Conservation (phyloP, 2,329 filamentous ascomycete genomes). For the Pyrenophora graminea region DNA sequence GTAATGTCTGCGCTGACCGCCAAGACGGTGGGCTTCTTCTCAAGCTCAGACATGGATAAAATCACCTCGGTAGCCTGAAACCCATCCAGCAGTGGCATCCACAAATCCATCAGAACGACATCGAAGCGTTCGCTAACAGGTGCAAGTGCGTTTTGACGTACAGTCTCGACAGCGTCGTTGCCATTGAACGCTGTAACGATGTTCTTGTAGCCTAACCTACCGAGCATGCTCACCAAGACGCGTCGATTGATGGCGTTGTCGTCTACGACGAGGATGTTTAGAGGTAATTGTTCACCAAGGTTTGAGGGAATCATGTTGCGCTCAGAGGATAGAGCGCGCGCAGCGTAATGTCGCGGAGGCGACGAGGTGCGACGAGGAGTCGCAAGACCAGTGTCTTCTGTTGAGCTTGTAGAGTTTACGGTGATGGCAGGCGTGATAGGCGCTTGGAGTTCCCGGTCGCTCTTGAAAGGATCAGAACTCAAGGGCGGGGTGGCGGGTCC, state of each 20-base stretch:
- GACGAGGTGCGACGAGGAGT: slow-evolving; percentile 38
- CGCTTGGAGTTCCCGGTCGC: slow-evolving; percentile 16
- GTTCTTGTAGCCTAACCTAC: slow-evolving; percentile 67
- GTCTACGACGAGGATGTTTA: slow-evolving; percentile 72
- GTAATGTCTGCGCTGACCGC: slow-evolving; percentile 71
- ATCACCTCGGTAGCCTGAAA: slow-evolving; percentile 70
- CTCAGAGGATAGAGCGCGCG: slow-evolving; percentile 28
- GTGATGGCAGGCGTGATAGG: slow-evolving; percentile 17
- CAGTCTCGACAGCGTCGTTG: slow-evolving; percentile 67
- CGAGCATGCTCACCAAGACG: slow-evolving; percentile 68
- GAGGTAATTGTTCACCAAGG: slow-evolving; percentile 64
- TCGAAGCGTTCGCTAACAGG: slow-evolving; percentile 54
- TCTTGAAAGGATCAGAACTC: slow-evolving; percentile 28
- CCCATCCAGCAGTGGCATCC: slow-evolving; percentile 76
- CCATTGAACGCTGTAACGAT: slow-evolving; percentile 71
- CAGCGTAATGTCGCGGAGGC: slow-evolving; percentile 26
- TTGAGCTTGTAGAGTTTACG: slow-evolving; percentile 13
- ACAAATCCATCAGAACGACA: slow-evolving; percentile 73
- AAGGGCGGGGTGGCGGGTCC: slow-evolving; percentile 38
- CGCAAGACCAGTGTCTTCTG: slow-evolving; percentile 24
- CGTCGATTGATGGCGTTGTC: slow-evolving; percentile 74
- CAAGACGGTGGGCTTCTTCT: slow-evolving; percentile 53
- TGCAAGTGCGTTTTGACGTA: slow-evolving; percentile 49
- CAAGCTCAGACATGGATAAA: slow-evolving; percentile 52
- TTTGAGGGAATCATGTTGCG: slow-evolving; percentile 19